Percentiles rank a stretch among this genome's conserved stretches.
Evolutionary conservation across 192 early-diverging fungal species (phyloP).

Genomic region (Linnemannia exigua): DNA sequence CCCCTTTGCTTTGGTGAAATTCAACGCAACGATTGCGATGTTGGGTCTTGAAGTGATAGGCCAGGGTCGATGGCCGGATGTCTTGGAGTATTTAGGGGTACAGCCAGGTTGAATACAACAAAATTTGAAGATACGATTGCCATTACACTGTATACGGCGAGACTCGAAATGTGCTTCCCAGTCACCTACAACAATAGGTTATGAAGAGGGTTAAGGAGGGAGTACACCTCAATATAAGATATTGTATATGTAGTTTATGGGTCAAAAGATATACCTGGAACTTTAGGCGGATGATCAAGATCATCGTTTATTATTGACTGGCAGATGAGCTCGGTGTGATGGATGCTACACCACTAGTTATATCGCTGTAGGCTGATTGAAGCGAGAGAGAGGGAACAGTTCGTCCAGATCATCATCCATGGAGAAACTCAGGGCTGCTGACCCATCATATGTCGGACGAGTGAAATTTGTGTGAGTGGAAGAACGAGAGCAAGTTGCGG

Average conservation of each 20-base stretch:
- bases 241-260: not conserved
- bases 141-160: not conserved
- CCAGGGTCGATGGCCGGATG: not conserved
- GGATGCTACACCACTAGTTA: no score
- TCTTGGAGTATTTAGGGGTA: not conserved
- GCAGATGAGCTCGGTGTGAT: not conserved
- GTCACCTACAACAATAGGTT: not conserved
- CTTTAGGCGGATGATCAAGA: not conserved
- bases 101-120: not conserved
- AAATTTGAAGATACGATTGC: not conserved
- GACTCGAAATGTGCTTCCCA: not conserved
- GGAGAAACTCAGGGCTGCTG: no score
- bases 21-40: slow-evolving; percentile 5
- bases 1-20: not conserved
- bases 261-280: not conserved
- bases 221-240: not conserved
- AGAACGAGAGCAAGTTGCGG: not conserved
- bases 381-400: no score
- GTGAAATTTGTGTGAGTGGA: no score
- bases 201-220: not conserved
- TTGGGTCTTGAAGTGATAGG: not conserved
- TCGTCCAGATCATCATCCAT: no score
- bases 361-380: no score
- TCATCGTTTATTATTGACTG: not conserved
- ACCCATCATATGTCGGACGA: not conserved